These are phyloP conservation scores for Astrothelium macrocarpum DNA, from an alignment of 495 filamentous ascomycete species.

Conservation along the genomic window DNA sequence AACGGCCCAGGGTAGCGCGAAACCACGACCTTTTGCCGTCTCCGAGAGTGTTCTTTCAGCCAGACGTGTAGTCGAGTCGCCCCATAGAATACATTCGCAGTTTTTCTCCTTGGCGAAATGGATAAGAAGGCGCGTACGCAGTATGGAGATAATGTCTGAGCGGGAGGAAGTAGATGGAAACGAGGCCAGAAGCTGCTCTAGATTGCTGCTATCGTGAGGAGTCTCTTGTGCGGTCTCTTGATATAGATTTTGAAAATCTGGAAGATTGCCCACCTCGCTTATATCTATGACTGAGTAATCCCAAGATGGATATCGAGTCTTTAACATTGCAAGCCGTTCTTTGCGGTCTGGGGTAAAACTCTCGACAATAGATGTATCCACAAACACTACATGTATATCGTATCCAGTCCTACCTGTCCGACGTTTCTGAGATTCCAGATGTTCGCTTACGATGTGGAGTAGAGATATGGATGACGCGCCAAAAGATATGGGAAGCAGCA, in stretches of 20 bases:
- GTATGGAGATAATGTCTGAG: conserved; percentile 57
- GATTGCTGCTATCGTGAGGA: conserved; percentile 9
- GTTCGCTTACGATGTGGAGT: conserved; percentile 62
- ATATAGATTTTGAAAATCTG: not conserved
- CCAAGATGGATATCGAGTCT: conserved; percentile 49
- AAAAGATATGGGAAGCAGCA: conserved; percentile 73
- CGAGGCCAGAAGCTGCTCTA: conserved; percentile 45
- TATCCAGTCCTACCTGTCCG: conserved; percentile 52
- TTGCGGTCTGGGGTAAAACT: not conserved
- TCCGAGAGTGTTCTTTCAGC: conserved; percentile 78
- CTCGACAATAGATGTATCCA: conserved; percentile 42
- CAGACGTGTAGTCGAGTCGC: conserved; percentile 75
- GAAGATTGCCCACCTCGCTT: not conserved
- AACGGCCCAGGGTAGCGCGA: conserved; percentile 68
- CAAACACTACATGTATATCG: conserved; percentile 54
- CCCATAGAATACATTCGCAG: conserved; percentile 70
- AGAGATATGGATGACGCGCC: conserved; percentile 74
- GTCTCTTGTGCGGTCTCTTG: conserved; percentile 24
- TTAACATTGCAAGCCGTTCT: conserved; percentile 22
- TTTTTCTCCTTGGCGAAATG: conserved; percentile 46
- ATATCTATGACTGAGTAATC: conserved; percentile 33
- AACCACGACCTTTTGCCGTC: conserved; percentile 83
- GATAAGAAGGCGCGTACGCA: conserved; percentile 61
- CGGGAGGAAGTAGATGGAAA: conserved; percentile 64
- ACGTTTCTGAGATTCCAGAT: conserved; percentile 49